phyloP scores from a whole-genome alignment of 129 eudicot species.

The Pulicaria dysenterica region DNA sequence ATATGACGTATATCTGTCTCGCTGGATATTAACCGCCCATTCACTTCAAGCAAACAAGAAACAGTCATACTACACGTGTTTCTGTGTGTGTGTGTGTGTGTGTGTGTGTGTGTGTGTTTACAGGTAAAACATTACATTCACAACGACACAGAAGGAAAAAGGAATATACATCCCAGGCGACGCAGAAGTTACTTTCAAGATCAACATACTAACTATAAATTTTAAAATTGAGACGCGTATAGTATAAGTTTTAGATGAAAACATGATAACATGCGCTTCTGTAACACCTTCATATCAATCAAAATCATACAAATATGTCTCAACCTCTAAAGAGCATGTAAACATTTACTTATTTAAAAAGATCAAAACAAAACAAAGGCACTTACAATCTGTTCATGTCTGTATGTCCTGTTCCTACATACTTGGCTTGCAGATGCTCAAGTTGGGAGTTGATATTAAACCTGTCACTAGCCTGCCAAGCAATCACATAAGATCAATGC shows the following conservation, averaged over 20 bases:
- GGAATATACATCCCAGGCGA: too few species aligned
- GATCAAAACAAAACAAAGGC: background rate
- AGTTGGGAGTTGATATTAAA: slow-evolving; percentile 92
- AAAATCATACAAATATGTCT: too few species aligned
- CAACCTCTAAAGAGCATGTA: too few species aligned
- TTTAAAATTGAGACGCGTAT: too few species aligned
- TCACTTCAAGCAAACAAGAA: slow-evolving; percentile 52
- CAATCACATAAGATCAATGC: background rate
- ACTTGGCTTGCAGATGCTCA: slow-evolving; percentile 94
- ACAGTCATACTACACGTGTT: background rate
- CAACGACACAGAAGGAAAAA: background rate
- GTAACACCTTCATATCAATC: too few species aligned
- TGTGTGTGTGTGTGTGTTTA: too few species aligned
- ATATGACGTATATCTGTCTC: slow-evolving; percentile 94
- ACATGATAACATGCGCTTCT: too few species aligned
- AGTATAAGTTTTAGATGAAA: too few species aligned
- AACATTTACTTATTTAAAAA: background rate
- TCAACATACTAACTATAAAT: too few species aligned
- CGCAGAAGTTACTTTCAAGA: too few species aligned
- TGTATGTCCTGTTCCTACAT: slow-evolving; percentile 94
- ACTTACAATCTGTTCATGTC: slow-evolving; percentile 88
- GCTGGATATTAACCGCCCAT: slow-evolving; percentile 93
- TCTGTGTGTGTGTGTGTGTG: too few species aligned
- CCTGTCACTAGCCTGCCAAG: slow-evolving; percentile 89
- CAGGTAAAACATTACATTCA: background rate